Evolutionary conservation across 495 filamentous ascomycete species (phyloP), one percentile per base, ranked within the genome.

Genomic region (Tuber magnatum): DNA sequence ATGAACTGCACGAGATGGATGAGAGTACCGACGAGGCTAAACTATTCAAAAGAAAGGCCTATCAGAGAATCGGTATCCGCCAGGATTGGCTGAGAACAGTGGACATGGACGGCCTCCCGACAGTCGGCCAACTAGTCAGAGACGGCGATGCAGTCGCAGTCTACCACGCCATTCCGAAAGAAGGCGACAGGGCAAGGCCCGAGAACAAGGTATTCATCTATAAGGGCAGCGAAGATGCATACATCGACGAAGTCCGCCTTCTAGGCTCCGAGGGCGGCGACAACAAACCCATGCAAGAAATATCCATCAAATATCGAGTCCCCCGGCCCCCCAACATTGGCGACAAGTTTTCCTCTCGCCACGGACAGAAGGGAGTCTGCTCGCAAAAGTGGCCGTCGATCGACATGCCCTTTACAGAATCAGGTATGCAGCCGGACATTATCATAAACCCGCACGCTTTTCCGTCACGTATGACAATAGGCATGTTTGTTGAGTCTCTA

Each of bases 381-480:
- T 96, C 92, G n/a, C 94, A 97, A 83, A 94, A 97, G 81, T 98
- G 94, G 93, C 95, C 95, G 12, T 86, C 90, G 1, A 85, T 92
- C 72, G 94, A 99, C 84, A 97, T 99, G 94, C 95, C 95, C 12
- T 99, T 99, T 85, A 93, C 93, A 38, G 95, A 99, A 85, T 92
- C 92, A 68, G 95, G 95, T 75, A 97, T 99, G 81, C 93, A 97
- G 82, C 95, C 95, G 6, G 95, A 99, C 84, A 86, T 97, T 80
- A 99, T 99, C 83, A 99, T 99, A 86, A 99, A 99, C 85, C 95
- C 95, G 75, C 95, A 99, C 88, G 95, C 95, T 84, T 99, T 99
- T 88, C 95, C 95, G n/a, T 98, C 95, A 74, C 94, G 95, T 84
- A 99, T 99, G 95, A 99, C 95, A 39, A 99, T 99, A 83, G 95